phyloP scores from a whole-genome alignment of 805 yeast genomes.

The Candida tallmaniae region DNA sequence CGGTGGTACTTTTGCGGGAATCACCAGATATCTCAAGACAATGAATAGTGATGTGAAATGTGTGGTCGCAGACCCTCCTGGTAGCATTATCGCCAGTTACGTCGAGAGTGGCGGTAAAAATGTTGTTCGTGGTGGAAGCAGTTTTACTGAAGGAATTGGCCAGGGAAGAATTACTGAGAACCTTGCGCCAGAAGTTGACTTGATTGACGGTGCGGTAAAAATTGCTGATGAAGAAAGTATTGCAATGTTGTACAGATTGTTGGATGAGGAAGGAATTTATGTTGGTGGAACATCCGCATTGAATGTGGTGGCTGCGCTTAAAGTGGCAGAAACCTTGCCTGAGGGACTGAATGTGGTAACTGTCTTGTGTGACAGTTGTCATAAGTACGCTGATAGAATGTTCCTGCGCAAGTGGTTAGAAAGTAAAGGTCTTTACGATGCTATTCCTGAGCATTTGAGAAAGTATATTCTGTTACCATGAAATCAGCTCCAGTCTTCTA shows the following conservation, averaged over 20 bases:
- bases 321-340: conserved; percentile 71
- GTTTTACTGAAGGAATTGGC: conserved; percentile 95
- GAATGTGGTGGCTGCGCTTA: conserved; percentile 84
- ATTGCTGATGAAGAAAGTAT: conserved; percentile 80
- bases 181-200: conserved; percentile 63
- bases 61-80: conserved; percentile 90
- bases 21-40: conserved; percentile 70
- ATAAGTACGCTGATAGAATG: conserved; percentile 77
- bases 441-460: conserved; percentile 64
- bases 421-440: conserved; percentile 57
- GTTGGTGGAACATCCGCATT: conserved; percentile 89
- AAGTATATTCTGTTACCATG: conserved; percentile 58
- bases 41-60: conserved; percentile 52
- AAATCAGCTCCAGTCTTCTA: too few species aligned
- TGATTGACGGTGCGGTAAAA: conserved; percentile 75
- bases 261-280: conserved; percentile 87
- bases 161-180: conserved; percentile 91
- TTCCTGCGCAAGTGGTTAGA: conserved; percentile 77
- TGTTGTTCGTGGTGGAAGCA: conserved; percentile 70
- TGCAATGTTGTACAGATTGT: conserved; percentile 73
- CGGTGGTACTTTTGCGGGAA: conserved; percentile 90
- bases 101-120: conserved; percentile 66
- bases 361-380: conserved; percentile 85
- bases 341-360: conserved; percentile 82
- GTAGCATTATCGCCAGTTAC: conserved; percentile 77